Evolutionary conservation across 208 protist species (phyloP), one percentile per base, ranked within the genome.

Genomic region (Leptomonas seymouri): DNA sequence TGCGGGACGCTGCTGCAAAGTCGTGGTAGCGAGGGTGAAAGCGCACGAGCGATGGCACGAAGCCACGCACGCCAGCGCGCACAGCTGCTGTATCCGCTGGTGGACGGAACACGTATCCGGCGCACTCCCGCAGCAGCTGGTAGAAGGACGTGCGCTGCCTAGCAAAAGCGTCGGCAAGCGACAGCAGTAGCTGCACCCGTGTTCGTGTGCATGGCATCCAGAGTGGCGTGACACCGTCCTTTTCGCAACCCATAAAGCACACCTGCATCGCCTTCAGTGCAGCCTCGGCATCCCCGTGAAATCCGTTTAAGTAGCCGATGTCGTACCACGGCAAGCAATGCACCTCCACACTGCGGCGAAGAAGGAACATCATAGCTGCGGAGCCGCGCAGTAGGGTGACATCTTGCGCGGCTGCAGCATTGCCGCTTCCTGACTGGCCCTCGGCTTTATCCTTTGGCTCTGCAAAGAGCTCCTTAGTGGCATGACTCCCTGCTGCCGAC

Each of bases 11-110:
- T 27, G 11, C 18, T 8, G 58, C 76, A 31, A 87, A 67, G 63
- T 95, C 90, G n/a, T 75, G 30, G 71, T 93, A 95, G 36, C 90
- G 90, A 2, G 70, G 75, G 51, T 93, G 87, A 21, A 93, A 58
- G 8, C 76, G 31, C 9, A 90, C 58, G 1, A 95, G 78, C 25
- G 44, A 61, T 14, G 82, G 64, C 42, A 95, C 66, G 51, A 95
- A 91, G 5, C 84, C 85, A 28, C 49, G 7, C 16, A 58, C 28
- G 15, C 34, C 56, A 3, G 28, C 48, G 0, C 34, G 20, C 21
- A 60, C 14, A 2, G 60, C 45, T n/a, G 36, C 49, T 18, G 41
- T 44, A 28, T 57, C 36, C 3, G 59, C 53, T 15, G 67, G 64
- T 5, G 61, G 61, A 25, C 61, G 31, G 46, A 93, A 95, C 25